Base-by-base conservation (phyloP, 192 early-diverging fungal genomes). In the Dissophora globulifera region DNA sequence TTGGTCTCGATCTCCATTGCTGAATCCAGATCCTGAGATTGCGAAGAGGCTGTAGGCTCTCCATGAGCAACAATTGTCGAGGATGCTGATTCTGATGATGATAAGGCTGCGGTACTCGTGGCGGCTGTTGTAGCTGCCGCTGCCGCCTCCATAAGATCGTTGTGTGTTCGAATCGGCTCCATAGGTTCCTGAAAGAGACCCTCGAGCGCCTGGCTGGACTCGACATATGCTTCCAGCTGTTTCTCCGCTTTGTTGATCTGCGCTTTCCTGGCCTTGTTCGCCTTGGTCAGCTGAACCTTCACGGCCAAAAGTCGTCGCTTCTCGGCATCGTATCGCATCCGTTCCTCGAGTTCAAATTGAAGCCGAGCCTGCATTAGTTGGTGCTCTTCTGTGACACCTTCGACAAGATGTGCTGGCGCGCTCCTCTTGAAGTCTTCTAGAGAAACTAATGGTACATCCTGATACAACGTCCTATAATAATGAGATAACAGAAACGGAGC, bases 291-390 rank as follows among this genome's bases (percentile, higher is more conserved):
- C 4, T 60, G 49, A 12, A 63, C 62, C 35, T 75, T 75, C 33
- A 75, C 62, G 3, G 49, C 43, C 42, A 76, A 41, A 22, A 76
- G 63, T 32, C 72, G 56, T n/a, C 63, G 57, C 40, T 76, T 76
- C 38, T 76, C 72, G 20, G 72, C 72, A 62, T 76, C 72, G 20
- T 40, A 66, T 45, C 72, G 72, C 27, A 67, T 67, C 11, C 72
- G 40, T 42, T 76, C 72, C 29, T 76, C 72, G 19, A 76, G 63
- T 33, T 76, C 72, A 33, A 76, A 76, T 29, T 62, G 64, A 41
- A 76, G 72, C 20, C 63, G 63, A n/a, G 61, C 61, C 12, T 67
- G 32, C 72, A 76, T 76, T 16, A 66, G 40, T 45, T 76, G 63
- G 43, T 67, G 72, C 0, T 76, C 72, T 31, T 57, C 53, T 7